Evolutionary conservation across 2,329 filamentous ascomycete genomes (phyloP).

Genomic region (Aureobasidium lini): DNA sequence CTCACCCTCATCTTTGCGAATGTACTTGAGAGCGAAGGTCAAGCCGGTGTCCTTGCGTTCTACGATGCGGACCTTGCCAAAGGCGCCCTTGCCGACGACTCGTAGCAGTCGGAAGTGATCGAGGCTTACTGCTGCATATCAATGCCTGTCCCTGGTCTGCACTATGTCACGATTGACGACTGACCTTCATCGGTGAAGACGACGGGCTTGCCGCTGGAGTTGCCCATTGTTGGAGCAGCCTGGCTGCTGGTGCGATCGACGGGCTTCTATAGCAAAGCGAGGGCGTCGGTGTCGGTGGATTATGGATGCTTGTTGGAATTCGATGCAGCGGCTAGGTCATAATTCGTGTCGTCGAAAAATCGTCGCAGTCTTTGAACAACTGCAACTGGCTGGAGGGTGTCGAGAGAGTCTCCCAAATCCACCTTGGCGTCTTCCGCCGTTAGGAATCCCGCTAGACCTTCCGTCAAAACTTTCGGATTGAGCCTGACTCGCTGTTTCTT

Average conservation of each 20-base stretch:
- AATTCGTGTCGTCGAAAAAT: constrained; percentile 1
- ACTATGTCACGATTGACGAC: constrained; percentile 21
- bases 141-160: background rate
- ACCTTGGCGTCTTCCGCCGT: background rate
- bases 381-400: background rate
- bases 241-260: background rate
- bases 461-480: background rate
- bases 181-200: constrained; percentile 88
- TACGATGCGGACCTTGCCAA: constrained; percentile 97
- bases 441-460: background rate
- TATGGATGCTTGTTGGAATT: background rate
- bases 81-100: constrained; percentile 94
- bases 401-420: constrained; percentile 1
- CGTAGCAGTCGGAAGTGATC: constrained; percentile 94
- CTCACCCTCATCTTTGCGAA: constrained; percentile 94
- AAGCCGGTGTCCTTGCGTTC: constrained; percentile 92
- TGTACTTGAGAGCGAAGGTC: constrained; percentile 96
- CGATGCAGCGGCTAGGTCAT: background rate
- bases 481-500: background rate
- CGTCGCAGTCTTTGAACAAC: background rate
- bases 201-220: constrained; percentile 88
- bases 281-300: background rate
- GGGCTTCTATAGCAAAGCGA: background rate
- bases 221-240: constrained; percentile 60
- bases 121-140: constrained; percentile 63